A percentile compares a stretch with the other conserved stretches of the same genome.
phyloP scores from a whole-genome alignment of 805 yeast genomes.

The Torulaspora microellipsoides region DNA sequence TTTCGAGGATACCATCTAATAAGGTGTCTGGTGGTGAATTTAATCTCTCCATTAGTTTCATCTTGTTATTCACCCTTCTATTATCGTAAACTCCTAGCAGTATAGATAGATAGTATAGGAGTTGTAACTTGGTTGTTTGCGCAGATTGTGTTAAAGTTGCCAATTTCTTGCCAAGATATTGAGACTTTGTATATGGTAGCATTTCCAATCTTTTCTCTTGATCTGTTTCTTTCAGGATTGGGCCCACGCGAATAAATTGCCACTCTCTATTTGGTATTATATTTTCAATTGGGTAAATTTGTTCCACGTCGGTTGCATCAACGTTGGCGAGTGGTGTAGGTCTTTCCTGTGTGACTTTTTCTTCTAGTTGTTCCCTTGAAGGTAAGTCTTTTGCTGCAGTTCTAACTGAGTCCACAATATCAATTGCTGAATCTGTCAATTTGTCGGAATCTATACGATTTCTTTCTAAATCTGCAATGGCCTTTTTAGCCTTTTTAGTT shows the following conservation, averaged over 20 bases:
- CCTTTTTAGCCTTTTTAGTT: constrained; percentile 92
- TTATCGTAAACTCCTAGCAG: constrained; percentile 75
- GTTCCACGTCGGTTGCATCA: constrained; percentile 79
- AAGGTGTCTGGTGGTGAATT: constrained; percentile 69
- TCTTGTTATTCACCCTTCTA: constrained; percentile 59
- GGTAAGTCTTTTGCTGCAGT: constrained; percentile 71
- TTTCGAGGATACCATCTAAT: constrained; percentile 63
- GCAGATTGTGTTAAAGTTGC: constrained; percentile 39
- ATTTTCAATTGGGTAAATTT: constrained; percentile 68
- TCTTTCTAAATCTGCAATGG: constrained; percentile 72
- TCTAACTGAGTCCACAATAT: constrained; percentile 76
- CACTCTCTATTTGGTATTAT: constrained; percentile 69
- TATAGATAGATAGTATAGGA: constrained; percentile 75
- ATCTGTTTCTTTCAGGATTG: constrained; percentile 54
- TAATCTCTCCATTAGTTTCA: constrained; percentile 53
- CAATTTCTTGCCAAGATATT: constrained; percentile 48
- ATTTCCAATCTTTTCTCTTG: constrained; percentile 47
- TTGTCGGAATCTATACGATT: constrained; percentile 84
- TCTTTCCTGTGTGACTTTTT: constrained; percentile 58
- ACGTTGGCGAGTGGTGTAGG: constrained; percentile 77
- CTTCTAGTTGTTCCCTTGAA: constrained; percentile 56
- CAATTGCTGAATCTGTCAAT: constrained; percentile 67
- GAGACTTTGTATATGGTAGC: constrained; percentile 60
- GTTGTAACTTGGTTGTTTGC: constrained; percentile 55
- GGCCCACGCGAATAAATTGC: constrained; percentile 56